Conservation (phyloP, 2,329 filamentous ascomycete species). For the Amauroascus niger region DNA sequence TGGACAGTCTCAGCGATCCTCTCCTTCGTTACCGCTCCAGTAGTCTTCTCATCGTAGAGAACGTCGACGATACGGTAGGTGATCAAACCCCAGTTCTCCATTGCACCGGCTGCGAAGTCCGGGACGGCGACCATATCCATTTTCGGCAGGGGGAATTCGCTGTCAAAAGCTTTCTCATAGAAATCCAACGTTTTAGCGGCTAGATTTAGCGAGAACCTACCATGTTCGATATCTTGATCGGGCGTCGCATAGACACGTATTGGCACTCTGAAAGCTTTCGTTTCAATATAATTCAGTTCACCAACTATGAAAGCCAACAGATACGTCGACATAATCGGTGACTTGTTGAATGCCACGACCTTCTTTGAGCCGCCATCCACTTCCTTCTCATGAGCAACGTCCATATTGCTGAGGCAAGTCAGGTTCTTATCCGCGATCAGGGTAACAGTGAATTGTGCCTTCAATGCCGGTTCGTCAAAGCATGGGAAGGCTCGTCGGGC, state of each 20-base stretch:
- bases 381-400: conserved; percentile 69
- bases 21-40: conserved; percentile 80
- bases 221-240: conserved; percentile 81
- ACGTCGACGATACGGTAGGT: conserved; percentile 91
- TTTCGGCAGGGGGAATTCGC: conserved; percentile 77
- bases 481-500: conserved; percentile 87
- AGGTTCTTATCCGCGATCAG: conserved; percentile 81
- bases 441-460: conserved; percentile 85
- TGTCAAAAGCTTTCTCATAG: conserved; percentile 91
- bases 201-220: conserved; percentile 79
- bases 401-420: conserved; percentile 96
- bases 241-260: conserved; percentile 90
- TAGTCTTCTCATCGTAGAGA: conserved; percentile 82
- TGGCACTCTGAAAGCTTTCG: conserved; percentile 79
- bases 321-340: conserved; percentile 92
- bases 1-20: conserved; percentile 91
- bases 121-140: conserved; percentile 96
- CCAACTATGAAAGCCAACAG: conserved; percentile 88
- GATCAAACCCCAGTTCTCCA: conserved; percentile 97
- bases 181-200: conserved; percentile 83
- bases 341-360: conserved; percentile 83
- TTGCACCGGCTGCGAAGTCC: conserved; percentile 88
- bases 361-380: conserved; percentile 62
- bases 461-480: conserved; percentile 90
- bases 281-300: conserved; percentile 89